Conservation (phyloP, 2,329 filamentous ascomycete species). For the Nothopassalora personata region DNA sequence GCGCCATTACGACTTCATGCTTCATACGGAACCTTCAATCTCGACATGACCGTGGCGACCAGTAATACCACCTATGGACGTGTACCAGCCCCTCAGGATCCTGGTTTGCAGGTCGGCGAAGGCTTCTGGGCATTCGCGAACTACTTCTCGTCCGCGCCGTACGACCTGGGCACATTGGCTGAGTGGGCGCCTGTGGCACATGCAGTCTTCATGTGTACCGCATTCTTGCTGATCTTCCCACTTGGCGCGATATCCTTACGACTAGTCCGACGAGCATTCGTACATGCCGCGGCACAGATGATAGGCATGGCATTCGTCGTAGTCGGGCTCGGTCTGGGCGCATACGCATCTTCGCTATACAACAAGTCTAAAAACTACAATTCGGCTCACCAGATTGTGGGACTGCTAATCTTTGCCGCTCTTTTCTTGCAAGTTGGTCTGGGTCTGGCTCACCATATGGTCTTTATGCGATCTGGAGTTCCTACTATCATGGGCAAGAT, state of each 20-base stretch:
- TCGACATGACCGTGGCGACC: conserved; percentile 39
- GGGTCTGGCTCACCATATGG: conserved; percentile 37
- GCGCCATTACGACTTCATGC: conserved; percentile 36
- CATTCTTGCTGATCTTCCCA: conserved; percentile 36
- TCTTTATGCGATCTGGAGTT: conserved; percentile 27
- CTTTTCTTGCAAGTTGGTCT: conserved; percentile 35
- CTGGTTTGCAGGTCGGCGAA: conserved; percentile 17
- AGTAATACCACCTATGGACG: conserved; percentile 25
- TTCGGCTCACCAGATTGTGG: conserved; percentile 45
- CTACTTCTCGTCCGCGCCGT: conserved; percentile 24
- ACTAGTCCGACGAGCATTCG: conserved; percentile 36
- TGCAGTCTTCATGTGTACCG: conserved; percentile 32
- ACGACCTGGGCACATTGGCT: conserved; percentile 20
- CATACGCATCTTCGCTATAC: conserved; percentile 37
- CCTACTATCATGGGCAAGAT: conserved; percentile 45
- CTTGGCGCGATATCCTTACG: conserved; percentile 35
- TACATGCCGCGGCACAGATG: conserved; percentile 40
- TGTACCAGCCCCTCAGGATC: conserved; percentile 33
- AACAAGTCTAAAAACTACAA: conserved; percentile 40
- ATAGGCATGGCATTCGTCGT: conserved; percentile 35
- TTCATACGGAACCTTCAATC: conserved; percentile 38
- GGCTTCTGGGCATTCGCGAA: conserved; percentile 24
- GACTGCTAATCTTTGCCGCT: conserved; percentile 36
- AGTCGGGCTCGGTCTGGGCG: conserved; percentile 38
- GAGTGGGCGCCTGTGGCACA: conserved; percentile 23